phyloP scores from a whole-genome alignment of 192 early-diverging fungal species.

The Globomyces pollinis-pini region DNA sequence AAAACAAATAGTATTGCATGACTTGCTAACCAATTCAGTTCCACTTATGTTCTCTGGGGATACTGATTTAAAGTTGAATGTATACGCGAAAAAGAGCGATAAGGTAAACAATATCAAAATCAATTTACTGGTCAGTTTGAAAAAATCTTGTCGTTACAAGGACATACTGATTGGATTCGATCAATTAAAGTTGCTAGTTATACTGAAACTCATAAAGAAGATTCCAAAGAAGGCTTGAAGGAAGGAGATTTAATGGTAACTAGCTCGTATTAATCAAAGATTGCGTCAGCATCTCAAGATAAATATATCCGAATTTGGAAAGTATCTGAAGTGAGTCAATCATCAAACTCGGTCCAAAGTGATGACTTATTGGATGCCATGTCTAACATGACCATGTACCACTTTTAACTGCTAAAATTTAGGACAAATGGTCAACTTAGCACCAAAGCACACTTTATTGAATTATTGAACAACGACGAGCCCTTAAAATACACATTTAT shows the following conservation, averaged over 20 bases:
- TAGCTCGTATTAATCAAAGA: no score
- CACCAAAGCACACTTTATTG: slow-evolving; percentile 75
- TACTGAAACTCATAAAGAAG: slow-evolving; percentile 22
- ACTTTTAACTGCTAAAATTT: no score
- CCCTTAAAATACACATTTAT: slow-evolving; percentile 43
- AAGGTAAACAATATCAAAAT: no score
- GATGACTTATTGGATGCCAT: slow-evolving; percentile 30
- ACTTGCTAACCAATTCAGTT: no score
- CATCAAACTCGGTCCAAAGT: slow-evolving; percentile 10
- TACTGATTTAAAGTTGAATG: slow-evolving; percentile 66
- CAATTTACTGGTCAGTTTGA: slow-evolving; percentile 49
- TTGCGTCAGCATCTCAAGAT: slow-evolving; percentile 88
- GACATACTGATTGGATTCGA: slow-evolving; percentile 93
- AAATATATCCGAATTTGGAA: slow-evolving; percentile 90
- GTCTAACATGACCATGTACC: slow-evolving; percentile 23
- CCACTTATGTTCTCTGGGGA: slow-evolving; percentile 73
- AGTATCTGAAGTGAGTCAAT: slow-evolving; percentile 28
- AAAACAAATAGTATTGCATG: no score
- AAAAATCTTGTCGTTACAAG: slow-evolving; percentile 57
- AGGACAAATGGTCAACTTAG: slow-evolving; percentile 57
- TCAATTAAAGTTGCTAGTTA: slow-evolving; percentile 65
- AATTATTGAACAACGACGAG: slow-evolving; percentile 29
- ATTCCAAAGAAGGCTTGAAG: slow-evolving; percentile 35
- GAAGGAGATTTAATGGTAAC: slow-evolving; percentile 72
- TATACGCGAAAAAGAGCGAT: slow-evolving; percentile 44